phyloP scores from a whole-genome alignment of 805 yeast genomes.

The Sugiyamaella chiloensis region DNA sequence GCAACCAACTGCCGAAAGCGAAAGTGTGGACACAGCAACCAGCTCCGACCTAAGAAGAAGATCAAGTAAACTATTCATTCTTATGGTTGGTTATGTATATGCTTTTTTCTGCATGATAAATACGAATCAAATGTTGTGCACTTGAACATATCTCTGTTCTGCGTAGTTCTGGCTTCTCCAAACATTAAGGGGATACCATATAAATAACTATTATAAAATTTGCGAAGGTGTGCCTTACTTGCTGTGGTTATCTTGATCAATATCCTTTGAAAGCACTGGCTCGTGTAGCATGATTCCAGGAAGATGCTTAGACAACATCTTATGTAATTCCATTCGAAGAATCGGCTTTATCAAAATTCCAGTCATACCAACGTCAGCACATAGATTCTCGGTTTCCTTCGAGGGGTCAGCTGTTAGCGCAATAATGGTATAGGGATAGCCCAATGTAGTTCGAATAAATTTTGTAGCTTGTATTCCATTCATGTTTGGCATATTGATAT shows the following conservation, averaged over 20 bases:
- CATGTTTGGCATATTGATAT: slow-evolving; percentile 93
- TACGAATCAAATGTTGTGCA: slow-evolving; percentile 4
- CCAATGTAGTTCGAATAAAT: slow-evolving; percentile 60
- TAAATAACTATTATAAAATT: too few species aligned
- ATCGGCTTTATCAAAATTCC: slow-evolving; percentile 86
- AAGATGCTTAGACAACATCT: slow-evolving; percentile 41
- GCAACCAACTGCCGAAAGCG: slow-evolving; percentile 99
- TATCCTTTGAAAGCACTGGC: slow-evolving; percentile 9
- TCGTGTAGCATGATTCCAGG: slow-evolving; percentile 16
- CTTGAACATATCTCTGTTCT: too few species aligned
- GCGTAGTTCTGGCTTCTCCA: too few species aligned
- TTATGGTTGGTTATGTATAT: slow-evolving; percentile 7
- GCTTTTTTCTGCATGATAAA: slow-evolving; percentile 4
- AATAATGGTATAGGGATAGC: slow-evolving; percentile 71
- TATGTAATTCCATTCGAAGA: slow-evolving; percentile 64
- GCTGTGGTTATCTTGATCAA: slow-evolving; percentile 2
- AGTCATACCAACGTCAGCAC: slow-evolving; percentile 84
- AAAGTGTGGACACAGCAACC: slow-evolving; percentile 99
- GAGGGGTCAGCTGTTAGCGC: slow-evolving; percentile 96
- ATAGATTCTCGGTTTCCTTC: slow-evolving; percentile 80
- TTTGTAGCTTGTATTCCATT: slow-evolving; percentile 87
- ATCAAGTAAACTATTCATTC: slow-evolving; percentile 67
- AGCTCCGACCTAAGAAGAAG: slow-evolving; percentile 99
- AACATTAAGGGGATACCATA: too few species aligned
- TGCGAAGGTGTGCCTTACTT: not conserved